Percentiles rank a stretch among this genome's conserved stretches.
Evolutionary conservation across 441 rosid genomes (phyloP).

Genomic region (Melastoma candidum): DNA sequence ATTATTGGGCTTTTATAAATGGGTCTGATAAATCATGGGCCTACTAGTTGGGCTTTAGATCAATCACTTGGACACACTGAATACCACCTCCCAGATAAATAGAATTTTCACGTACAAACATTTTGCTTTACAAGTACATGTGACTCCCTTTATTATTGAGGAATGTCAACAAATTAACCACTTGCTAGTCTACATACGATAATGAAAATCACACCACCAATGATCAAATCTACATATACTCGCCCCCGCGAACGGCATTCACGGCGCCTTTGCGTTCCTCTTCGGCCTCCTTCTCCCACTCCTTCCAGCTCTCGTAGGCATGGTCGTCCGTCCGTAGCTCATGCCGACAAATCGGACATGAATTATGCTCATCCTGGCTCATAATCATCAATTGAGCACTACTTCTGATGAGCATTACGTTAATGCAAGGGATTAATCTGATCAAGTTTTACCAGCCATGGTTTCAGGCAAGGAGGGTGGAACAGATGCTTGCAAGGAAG

Average conservation of each 20-base stretch:
- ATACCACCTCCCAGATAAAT: no score
- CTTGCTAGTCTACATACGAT: neutral
- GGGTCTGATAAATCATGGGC: no score
- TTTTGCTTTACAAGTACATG: no score
- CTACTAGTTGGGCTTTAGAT: no score
- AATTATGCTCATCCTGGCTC: conserved; percentile 83
- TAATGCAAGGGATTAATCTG: neutral
- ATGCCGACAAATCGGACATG: conserved; percentile 88
- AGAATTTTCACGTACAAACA: no score
- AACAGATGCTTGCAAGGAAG: conserved; percentile 84
- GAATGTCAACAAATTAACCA: no score
- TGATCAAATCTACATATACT: conserved; percentile 74
- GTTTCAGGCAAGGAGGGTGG: conserved; percentile 90
- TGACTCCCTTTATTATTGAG: no score
- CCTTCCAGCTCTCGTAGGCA: conserved; percentile 86
- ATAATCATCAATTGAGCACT: neutral
- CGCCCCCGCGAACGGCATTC: conserved; percentile 83
- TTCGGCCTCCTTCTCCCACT: conserved; percentile 75
- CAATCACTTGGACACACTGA: no score
- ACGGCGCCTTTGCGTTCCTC: conserved; percentile 89
- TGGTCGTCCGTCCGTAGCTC: conserved; percentile 87
- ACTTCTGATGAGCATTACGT: no score
- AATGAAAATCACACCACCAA: neutral
- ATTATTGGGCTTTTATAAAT: no score
- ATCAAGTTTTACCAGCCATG: conserved; percentile 68